Evolutionary conservation across 352 stramenopile species (phyloP), one percentile per base, ranked within the genome.

Genomic region (Albugo candida): DNA sequence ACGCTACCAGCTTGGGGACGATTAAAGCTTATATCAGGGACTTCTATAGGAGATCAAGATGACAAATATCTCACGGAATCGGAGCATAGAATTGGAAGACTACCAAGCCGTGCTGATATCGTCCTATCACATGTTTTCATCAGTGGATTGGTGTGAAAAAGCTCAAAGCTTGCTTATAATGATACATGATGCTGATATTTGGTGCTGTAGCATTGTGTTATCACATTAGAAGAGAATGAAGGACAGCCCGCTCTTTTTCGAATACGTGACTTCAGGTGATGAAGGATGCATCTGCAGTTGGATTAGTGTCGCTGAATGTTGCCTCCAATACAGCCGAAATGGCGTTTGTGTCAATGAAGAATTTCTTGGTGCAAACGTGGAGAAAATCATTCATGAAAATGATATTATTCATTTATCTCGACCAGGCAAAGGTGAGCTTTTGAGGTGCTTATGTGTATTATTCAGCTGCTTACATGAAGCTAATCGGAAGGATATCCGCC

Each of bases 351-450:
- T 84, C 41, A 84, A 86, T 54, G 67, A 67, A 24, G 62, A 67
- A 48, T 59, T 48, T 20, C 46, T 84, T 11, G 69, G 70, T 38
- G 74, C 70, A 52, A 53, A 49, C 5, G 55, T 60, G 5, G 60
- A 51, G 14, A 52, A 51, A 14, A 24, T 39, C 18, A 38, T 87
- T 13, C 40, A 49, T 34, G 53, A 56, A 1, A 74, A 72, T 19
- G 58, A 54, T 52, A 84, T 70, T 1, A 49, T 87, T 19, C 74
- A 87, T 48, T 83, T 87, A 31, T 82, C 71, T 4, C 77, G 66
- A 18, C 74, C 74, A 38, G 71, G 70, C 11, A 16, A 41, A 45
- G n/a, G 27, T 16, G 19, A 12, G 17, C 17, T 27, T 49, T n/a
- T 45, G 38, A 31, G 1, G 27, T 20, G 13, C 2, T 49, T 38